Evolutionary conservation across 169 alveolate genomes (phyloP).

Genomic region (Plasmodium gonderi): DNA sequence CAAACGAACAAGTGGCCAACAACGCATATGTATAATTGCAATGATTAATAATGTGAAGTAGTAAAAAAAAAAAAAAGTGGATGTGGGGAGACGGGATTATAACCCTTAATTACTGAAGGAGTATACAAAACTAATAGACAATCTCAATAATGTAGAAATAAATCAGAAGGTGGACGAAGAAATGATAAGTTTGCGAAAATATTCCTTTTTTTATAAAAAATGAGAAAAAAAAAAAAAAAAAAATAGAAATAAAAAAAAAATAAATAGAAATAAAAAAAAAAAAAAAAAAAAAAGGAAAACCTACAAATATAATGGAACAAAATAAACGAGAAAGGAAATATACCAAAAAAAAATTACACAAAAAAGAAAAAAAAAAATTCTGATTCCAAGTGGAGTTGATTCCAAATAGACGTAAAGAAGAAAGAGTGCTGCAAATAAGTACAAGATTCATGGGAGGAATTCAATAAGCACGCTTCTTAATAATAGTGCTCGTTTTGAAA

Average conservation of each 20-base stretch:
- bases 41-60: too few relatives aligned
- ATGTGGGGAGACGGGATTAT: too few relatives aligned
- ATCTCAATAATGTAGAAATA: too few relatives aligned
- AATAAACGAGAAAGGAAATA: neutral
- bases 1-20: too few relatives aligned
- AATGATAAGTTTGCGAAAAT: neutral
- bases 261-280: neutral
- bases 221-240: neutral
- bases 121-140: too few relatives aligned
- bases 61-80: too few relatives aligned
- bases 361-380: neutral
- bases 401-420: neutral
- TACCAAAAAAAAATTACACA: neutral
- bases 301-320: too few relatives aligned
- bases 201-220: neutral
- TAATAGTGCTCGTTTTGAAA: too few relatives aligned
- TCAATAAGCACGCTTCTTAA: neutral
- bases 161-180: neutral
- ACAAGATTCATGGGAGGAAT: neutral
- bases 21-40: too few relatives aligned
- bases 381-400: neutral
- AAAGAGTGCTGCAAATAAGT: neutral
- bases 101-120: too few relatives aligned
- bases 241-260: neutral
- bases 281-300: neutral